phyloP scores from a whole-genome alignment of 2,329 filamentous ascomycete genomes.

The Stagonosporopsis cucurbitacearum region DNA sequence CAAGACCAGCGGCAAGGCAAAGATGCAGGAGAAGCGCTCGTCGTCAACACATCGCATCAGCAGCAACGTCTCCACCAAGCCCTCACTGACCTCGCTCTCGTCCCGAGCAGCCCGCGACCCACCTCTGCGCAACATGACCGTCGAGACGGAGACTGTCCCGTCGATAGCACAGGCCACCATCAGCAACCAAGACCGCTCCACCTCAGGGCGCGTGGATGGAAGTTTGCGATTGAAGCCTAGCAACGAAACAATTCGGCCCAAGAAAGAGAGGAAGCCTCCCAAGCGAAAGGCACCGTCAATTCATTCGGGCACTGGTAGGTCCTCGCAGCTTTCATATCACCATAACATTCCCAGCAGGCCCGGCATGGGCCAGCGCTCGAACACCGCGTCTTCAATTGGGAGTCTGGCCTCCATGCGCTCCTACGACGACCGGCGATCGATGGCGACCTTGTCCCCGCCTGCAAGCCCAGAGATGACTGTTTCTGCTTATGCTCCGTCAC shows the following conservation, averaged over 20 bases:
- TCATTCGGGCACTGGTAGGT: conserved; percentile 75
- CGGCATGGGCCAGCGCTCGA: conserved; percentile 31
- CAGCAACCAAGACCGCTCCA: conserved; percentile 62
- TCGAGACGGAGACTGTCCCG: conserved; percentile 94
- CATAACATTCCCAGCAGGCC: conserved; percentile 37
- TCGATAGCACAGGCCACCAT: conserved; percentile 86
- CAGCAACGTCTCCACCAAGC: conserved; percentile 62
- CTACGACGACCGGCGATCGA: conserved; percentile 40
- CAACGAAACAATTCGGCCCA: conserved; percentile 93
- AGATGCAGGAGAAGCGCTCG: conserved; percentile 53
- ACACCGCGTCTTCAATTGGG: conserved; percentile 38
- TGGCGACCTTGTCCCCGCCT: conserved; percentile 32
- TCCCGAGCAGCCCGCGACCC: conserved; percentile 70
- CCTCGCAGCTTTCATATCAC: conserved; percentile 44
- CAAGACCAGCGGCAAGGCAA: conserved; percentile 35
- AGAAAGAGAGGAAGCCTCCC: conserved; percentile 86
- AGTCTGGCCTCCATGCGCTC: conserved; percentile 41
- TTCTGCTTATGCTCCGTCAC: conserved; percentile 33
- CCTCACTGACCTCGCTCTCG: conserved; percentile 72
- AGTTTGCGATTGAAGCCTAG: conserved; percentile 87
- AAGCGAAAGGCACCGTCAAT: conserved; percentile 76
- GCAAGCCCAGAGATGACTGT: conserved; percentile 39
- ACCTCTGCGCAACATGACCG: conserved; percentile 90
- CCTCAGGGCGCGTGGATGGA: conserved; percentile 68
- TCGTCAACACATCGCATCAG: conserved; percentile 52